Evolutionary conservation across 2,329 filamentous ascomycete species (phyloP).

Genomic region (Penicillium olsonii): DNA sequence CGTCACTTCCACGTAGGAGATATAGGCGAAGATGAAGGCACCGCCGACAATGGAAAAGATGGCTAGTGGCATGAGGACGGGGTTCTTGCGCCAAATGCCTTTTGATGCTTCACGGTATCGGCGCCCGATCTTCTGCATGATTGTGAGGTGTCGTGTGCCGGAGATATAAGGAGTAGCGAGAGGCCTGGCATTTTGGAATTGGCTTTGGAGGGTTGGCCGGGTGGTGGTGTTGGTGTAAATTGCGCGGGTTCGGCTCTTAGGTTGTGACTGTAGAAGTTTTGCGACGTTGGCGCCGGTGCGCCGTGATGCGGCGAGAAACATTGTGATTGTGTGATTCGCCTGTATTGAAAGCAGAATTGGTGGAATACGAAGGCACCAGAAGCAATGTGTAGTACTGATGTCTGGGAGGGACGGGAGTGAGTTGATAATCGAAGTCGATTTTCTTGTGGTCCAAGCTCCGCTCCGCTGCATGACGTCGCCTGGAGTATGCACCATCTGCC

Average conservation of each 20-base stretch:
- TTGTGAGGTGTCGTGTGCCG: slow-evolving; percentile 27
- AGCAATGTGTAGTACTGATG: neutral
- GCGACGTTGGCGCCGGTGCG: slow-evolving; percentile 30
- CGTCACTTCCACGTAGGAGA: slow-evolving; percentile 47
- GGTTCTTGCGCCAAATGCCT: slow-evolving; percentile 46
- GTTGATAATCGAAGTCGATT: slow-evolving; percentile 13
- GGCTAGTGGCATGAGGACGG: slow-evolving; percentile 44
- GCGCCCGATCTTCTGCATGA: slow-evolving; percentile 32
- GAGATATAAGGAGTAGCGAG: slow-evolving; percentile 1
- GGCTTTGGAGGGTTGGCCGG: slow-evolving; percentile 15
- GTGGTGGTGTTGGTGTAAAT: slow-evolving; percentile 20
- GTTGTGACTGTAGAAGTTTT: slow-evolving; percentile 19
- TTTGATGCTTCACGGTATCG: slow-evolving; percentile 39
- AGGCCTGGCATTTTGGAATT: slow-evolving; percentile 5
- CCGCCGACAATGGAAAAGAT: slow-evolving; percentile 41
- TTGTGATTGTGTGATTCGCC: slow-evolving; percentile 3
- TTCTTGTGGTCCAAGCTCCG: slow-evolving; percentile 30
- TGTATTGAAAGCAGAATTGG: neutral
- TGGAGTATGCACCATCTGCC: neutral
- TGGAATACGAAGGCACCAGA: neutral
- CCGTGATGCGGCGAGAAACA: slow-evolving; percentile 32
- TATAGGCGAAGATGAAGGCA: slow-evolving; percentile 39
- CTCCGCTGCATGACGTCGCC: slow-evolving; percentile 32
- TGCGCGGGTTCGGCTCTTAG: slow-evolving; percentile 20
- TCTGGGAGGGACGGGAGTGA: slow-evolving; percentile 6